Conservation (phyloP, 805 yeast genomes). For the Cyberlindnera xylosilytica region DNA sequence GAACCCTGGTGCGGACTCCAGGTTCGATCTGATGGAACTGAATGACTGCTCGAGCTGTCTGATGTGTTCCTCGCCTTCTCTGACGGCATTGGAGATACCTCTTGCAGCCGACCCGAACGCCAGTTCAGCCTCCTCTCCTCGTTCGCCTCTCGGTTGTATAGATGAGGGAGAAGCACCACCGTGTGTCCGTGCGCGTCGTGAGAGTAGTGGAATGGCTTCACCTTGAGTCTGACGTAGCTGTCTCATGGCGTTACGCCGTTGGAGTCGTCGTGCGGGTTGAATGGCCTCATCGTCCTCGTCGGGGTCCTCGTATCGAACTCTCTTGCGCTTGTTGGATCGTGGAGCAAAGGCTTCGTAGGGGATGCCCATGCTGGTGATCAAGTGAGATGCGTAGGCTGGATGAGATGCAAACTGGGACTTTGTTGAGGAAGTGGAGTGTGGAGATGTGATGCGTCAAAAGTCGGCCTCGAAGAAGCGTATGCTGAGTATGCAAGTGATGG, state of each 20-base stretch:
- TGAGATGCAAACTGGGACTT: no score
- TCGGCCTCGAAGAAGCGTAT: no score
- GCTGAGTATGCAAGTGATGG: no score
- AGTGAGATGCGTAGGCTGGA: neutral
- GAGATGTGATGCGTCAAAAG: no score
- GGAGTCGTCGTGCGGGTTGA: conserved; percentile 9
- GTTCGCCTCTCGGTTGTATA: neutral
- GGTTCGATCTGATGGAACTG: neutral
- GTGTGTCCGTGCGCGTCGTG: neutral
- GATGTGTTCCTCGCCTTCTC: conserved; percentile 2
- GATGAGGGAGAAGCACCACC: neutral
- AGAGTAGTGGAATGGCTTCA: neutral
- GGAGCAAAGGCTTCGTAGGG: conserved; percentile 5
- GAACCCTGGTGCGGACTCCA: neutral
- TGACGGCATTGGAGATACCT: neutral
- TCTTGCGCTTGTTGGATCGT: conserved; percentile 4
- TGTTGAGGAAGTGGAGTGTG: no score
- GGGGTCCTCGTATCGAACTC: conserved; percentile 11
- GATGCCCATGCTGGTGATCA: conserved; percentile 8
- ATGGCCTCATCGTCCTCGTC: conserved; percentile 1
- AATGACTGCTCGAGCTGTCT: conserved; percentile 1
- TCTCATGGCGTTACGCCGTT: conserved; percentile 12
- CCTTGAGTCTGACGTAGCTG: conserved; percentile 5
- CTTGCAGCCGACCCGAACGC: neutral
- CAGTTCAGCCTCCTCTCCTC: neutral